Evolutionary conservation across 2,329 filamentous ascomycete species (phyloP), one percentile per base, ranked within the genome.

Genomic region (Ceratocystis variospora): DNA sequence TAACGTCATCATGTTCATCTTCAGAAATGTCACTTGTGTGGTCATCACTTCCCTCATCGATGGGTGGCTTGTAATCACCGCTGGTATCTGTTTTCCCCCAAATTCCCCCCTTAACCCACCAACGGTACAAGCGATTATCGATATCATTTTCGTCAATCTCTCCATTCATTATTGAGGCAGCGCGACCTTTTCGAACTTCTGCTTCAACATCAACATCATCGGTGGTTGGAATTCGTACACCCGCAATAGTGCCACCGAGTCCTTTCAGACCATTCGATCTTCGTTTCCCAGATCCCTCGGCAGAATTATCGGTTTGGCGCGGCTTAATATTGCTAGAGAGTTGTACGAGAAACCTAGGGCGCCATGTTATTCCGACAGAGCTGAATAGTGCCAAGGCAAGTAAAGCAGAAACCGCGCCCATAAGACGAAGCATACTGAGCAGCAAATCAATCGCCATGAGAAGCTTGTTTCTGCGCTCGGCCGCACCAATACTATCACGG

Each of bases 31-130:
- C 80, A 72, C 92, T 96, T 0, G 90, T 95, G 7, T 82, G 83
- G 72, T 95, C 90, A 57, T 87, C 80, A 10, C 84, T 79, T 2
- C 83, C 80, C 19, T 67, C 66, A 3, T 77, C 73, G 10, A 78
- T 74, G 6, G 75, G 72, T 0, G 86, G 86, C 41, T 79, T 74
- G 73, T 92, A 97, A 69, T 93, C 88, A 33, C 88, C 89, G 72
- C 89, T 96, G 4, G 80, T 80, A 73, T 97, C 93, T 41, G 86
- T 80, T 17, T 87, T 86, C 0, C 93, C 92, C 86, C 90, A 96
- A 77, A 89, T 89, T 6, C 89, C 90, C 22, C 90, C 90, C 65
- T 81, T 79, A 64, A 88, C 85, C 88, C 90, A 97, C 83, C 92
- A 94, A 37, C 80, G 79, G 73, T 96, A 97, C 1, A 96, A 77